Percentiles rank a stretch among this genome's conserved stretches.
These are phyloP conservation scores for Mrakia frigida DNA, from an alignment of 768 basidiomycete species.

Conservation along the genomic window DNA sequence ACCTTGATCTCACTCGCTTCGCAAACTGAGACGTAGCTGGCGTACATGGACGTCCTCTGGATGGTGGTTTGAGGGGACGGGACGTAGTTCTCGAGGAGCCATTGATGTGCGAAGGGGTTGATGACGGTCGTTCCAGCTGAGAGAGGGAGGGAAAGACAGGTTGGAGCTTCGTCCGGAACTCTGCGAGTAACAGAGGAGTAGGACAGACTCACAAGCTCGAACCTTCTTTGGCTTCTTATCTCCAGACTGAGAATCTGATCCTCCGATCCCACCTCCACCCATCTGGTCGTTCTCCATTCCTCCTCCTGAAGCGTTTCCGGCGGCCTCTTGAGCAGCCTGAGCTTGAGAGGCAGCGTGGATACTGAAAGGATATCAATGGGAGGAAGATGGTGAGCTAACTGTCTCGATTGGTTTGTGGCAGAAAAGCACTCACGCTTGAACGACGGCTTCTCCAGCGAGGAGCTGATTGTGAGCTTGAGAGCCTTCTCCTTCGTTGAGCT, in stretches of 20 bases:
- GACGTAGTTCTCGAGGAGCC: slow-evolving; percentile 13
- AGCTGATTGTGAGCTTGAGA: background rate
- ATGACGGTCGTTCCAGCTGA: background rate
- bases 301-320: background rate
- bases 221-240: background rate
- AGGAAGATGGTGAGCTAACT: background rate
- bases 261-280: too few species aligned
- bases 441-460: background rate
- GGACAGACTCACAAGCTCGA: background rate
- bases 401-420: background rate
- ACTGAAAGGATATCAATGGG: background rate
- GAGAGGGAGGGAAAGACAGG: too few species aligned
- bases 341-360: background rate
- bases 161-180: background rate
- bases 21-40: slow-evolving; percentile 13
- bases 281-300: background rate
- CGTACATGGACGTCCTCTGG: slow-evolving; percentile 17
- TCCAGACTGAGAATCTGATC: background rate
- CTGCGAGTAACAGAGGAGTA: background rate
- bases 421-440: background rate
- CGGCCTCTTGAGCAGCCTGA: background rate
- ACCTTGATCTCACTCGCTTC: slow-evolving; percentile 7
- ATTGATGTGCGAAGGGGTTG: slow-evolving; percentile 10
- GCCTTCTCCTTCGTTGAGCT: background rate
- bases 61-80: background rate